Base-by-base conservation (phyloP, 495 filamentous ascomycete species). In the Clavariopsis aquatica region DNA sequence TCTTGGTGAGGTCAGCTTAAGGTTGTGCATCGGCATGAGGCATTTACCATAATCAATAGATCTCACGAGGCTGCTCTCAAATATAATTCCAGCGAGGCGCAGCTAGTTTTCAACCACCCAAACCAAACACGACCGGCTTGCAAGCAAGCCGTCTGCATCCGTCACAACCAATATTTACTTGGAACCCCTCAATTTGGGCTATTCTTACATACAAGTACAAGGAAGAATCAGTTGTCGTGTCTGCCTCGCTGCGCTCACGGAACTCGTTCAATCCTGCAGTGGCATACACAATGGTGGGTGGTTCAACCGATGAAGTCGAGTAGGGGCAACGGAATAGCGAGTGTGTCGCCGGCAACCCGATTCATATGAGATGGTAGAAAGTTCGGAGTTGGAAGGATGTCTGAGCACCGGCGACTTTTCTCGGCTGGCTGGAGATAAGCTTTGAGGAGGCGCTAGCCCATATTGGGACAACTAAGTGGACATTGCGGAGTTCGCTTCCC, bases 31-130 rank as follows among this genome's bases (percentile, higher is more conserved):
- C 1, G 15, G 26, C 13, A 28, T 17, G 12, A 6, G 12, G 3
- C 6, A 5, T 55, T 46, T 43, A 61, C 52, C 60, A 62, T 62
- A 49, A 15, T 60, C 2, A 49, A 22, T 22, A 9, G 23, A 56
- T 49, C 23, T 36, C n/a, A 28, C 51, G 36, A 23, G 7, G 17
- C 15, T 23, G 23, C 23, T n/a, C n/a, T n/a, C n/a, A n/a, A n/a
- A n/a, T n/a, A n/a, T n/a, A n/a, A n/a, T n/a, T n/a, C n/a, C n/a
- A n/a, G n/a, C n/a, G n/a, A n/a, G n/a, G n/a, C n/a, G n/a, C n/a
- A n/a, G n/a, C n/a, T n/a, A n/a, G n/a, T n/a, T n/a, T n/a, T n/a
- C n/a, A n/a, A n/a, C n/a, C n/a, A n/a, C n/a, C n/a, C n/a, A n/a
- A n/a, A n/a, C n/a, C n/a, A n/a, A n/a, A n/a, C n/a, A n/a, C n/a